These are phyloP conservation scores for Calocera viscosa DNA, from an alignment of 768 basidiomycete genomes.

Conservation along the genomic window DNA sequence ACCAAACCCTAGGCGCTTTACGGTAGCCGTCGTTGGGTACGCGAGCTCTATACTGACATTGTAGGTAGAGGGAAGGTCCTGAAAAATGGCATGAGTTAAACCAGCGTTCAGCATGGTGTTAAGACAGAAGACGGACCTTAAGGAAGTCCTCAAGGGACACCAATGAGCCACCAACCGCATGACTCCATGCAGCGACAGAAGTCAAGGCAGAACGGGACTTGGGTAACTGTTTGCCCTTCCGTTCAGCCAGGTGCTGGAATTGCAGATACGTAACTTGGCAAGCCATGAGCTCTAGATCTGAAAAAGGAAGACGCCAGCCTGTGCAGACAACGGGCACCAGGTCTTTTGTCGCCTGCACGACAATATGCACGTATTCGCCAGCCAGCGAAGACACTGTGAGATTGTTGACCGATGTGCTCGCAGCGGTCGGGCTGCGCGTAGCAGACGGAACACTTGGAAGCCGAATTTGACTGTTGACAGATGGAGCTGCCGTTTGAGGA, in stretches of 20 bases:
- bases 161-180: constrained; percentile 31
- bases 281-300: constrained; percentile 63
- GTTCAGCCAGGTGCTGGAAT: constrained; percentile 53
- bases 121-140: constrained; percentile 38
- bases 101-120: background rate
- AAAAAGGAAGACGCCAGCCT: constrained; percentile 61
- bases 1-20: constrained; percentile 37
- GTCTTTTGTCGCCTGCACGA: constrained; percentile 88
- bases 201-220: background rate
- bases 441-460: background rate
- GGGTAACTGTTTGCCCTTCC: constrained; percentile 29
- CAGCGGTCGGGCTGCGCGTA: background rate
- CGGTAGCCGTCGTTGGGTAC: constrained; percentile 47
- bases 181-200: constrained; percentile 29
- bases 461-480: constrained; percentile 10
- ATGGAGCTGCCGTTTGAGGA: constrained; percentile 20
- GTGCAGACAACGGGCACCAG: constrained; percentile 75
- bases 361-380: constrained; percentile 75
- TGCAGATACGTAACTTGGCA: constrained; percentile 74
- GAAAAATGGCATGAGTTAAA: background rate
- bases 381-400: constrained; percentile 80
- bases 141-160: constrained; percentile 63
- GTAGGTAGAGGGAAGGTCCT: constrained; percentile 32
- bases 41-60: constrained; percentile 78
- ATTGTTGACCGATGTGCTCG: constrained; percentile 29